Evolutionary conservation across 768 basidiomycete species (phyloP).

Genomic region (Termitomyces sp.): DNA sequence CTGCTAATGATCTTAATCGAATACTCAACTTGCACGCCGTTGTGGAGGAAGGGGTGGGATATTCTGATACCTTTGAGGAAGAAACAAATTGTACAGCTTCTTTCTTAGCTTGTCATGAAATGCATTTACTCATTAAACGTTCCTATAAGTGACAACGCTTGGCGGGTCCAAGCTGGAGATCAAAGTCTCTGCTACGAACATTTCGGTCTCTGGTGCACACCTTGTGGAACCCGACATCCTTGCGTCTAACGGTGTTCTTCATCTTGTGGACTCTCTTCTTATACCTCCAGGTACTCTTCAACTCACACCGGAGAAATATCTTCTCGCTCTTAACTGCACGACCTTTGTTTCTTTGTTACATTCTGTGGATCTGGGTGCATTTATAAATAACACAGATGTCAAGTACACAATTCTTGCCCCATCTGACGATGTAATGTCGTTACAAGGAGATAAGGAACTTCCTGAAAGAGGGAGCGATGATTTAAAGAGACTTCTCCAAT

Average conservation of each 20-base stretch:
- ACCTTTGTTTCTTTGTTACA: conserved; percentile 86
- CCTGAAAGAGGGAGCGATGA: conserved; percentile 65
- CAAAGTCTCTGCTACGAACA: conserved; percentile 45
- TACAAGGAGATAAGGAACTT: conserved; percentile 47
- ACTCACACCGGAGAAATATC: conserved; percentile 91
- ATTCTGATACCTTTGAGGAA: conserved; percentile 57
- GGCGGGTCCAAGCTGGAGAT: conserved; percentile 66
- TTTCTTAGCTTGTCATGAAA: background rate
- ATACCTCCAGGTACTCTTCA: conserved; percentile 69
- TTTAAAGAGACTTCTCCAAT: conserved; percentile 68
- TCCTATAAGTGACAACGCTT: conserved; percentile 58
- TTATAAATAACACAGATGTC: conserved; percentile 65
- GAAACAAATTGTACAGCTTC: conserved; percentile 45
- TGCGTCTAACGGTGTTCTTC: conserved; percentile 92
- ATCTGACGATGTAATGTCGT: conserved; percentile 72
- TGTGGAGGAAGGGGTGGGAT: conserved; percentile 49
- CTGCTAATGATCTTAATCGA: conserved; percentile 68
- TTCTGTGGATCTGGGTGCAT: conserved; percentile 65
- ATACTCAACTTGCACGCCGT: conserved; percentile 81
- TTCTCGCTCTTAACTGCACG: conserved; percentile 88
- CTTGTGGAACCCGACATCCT: conserved; percentile 81
- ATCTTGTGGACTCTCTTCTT: conserved; percentile 81
- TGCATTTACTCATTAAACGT: background rate
- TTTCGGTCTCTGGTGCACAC: conserved; percentile 49
- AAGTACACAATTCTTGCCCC: conserved; percentile 91